These are phyloP conservation scores for Suillus discolor DNA, from an alignment of 768 basidiomycete species.

Conservation along the genomic window DNA sequence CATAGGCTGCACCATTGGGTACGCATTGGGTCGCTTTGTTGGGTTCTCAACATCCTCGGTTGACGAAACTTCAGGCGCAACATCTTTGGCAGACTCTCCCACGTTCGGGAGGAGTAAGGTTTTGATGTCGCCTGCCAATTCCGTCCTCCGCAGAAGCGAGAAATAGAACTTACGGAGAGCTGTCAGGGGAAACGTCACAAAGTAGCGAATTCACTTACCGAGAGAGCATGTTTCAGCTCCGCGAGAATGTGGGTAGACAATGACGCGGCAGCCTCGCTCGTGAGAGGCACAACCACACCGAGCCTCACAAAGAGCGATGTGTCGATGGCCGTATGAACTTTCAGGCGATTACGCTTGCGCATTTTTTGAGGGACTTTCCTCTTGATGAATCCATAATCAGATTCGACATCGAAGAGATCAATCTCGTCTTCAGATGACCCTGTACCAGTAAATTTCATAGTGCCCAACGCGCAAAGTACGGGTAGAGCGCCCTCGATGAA, in stretches of 20 bases:
- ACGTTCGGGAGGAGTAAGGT: conserved; percentile 8
- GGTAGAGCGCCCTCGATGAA: conserved; percentile 27
- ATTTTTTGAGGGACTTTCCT: conserved; percentile 32
- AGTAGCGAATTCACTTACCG: conserved; percentile 24
- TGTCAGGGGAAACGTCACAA: not conserved
- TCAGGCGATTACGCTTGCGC: conserved; percentile 20
- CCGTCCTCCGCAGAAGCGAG: conserved; percentile 20
- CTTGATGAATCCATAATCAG: conserved; percentile 10
- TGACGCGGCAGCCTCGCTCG: conserved; percentile 18
- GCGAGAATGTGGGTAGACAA: conserved; percentile 20
- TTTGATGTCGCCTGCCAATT: conserved; percentile 11
- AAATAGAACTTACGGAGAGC: conserved; percentile 26
- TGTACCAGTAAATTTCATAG: not conserved
- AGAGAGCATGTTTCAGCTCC: conserved; percentile 29
- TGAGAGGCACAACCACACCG: conserved; percentile 28
- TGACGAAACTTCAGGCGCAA: not conserved
- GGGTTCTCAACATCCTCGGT: not conserved
- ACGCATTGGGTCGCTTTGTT: conserved; percentile 27
- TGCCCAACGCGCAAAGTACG: conserved; percentile 23
- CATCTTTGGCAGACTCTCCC: conserved; percentile 4
- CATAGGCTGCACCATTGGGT: conserved; percentile 55
- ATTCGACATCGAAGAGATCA: conserved; percentile 8
- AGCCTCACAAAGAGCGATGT: conserved; percentile 32
- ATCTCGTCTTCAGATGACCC: not conserved
- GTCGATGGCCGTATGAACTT: conserved; percentile 23